Evolutionary conservation across 139 green algal genomes (phyloP), one percentile per base, ranked within the genome.

Genomic region (Chlamydomonas sphaeroides): DNA sequence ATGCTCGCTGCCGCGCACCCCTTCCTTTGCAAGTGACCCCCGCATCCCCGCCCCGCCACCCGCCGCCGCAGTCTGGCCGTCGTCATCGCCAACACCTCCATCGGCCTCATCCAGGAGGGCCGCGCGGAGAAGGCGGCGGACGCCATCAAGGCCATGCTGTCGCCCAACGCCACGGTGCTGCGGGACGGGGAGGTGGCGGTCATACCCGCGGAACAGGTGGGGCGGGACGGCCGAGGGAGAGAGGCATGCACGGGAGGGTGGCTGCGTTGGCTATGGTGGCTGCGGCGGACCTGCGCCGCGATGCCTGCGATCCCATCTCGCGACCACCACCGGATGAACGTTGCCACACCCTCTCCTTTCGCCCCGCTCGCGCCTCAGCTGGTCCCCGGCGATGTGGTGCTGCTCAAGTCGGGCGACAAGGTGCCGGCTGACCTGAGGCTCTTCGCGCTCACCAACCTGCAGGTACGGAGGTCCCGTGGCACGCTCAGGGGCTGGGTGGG

Each of bases 381-480:
- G 11, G 45, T 53, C 45, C 45, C 51, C 51, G 51, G 17, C 20
- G 51, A 61, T 17, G 26, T 28, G 17, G 17, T 25, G 14, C 51
- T 28, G 10, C 56, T 32, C 56, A 21, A 6, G 23, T 21, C 23
- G 1, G 18, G 25, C 17, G 51, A 62, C 45, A 21, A 83, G 66
- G 84, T 97, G 20, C 93, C 93, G 0, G 93, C 93, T 25, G 93
- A 97, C 84, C 66, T 90, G 30, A 70, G 93, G 18, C 65, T 96
- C 35, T 15, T 96, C 35, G 15, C 63, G 42, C 73, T 92, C 32
- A 90, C 81, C 53, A 90, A 94, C 76, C 59, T 94, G 59, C 85
- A 91, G 80, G 90, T 93, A 79, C 53, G 84, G 32, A 21, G 68
- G 59, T n/a, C n/a, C n/a, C n/a, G n/a, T n/a, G n/a, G n/a, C n/a